Evolutionary conservation across 345 rosid species (phyloP).

Genomic region (Gossypium thurberi): DNA sequence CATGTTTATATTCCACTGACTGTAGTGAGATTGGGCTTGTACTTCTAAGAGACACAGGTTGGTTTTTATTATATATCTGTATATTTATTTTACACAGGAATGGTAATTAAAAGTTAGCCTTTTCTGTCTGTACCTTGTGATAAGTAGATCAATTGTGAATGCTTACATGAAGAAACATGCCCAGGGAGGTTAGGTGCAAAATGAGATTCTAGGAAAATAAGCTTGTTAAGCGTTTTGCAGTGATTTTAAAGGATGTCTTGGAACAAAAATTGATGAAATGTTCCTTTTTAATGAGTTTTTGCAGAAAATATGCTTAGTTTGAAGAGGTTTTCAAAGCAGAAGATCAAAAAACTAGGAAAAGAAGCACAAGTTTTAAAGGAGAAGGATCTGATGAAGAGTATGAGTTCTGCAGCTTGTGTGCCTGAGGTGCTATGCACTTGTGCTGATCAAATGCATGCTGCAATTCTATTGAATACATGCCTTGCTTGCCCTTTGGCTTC

Average conservation of each 20-base stretch:
- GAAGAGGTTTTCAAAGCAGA: constrained; percentile 80
- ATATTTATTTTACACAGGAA: not conserved
- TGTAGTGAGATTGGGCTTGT: constrained; percentile 88
- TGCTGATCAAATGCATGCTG: constrained; percentile 56
- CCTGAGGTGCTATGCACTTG: constrained; percentile 68
- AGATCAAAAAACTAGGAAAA: constrained; percentile 68
- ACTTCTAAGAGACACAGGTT: constrained; percentile 54
- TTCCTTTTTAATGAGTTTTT: constrained; percentile 10
- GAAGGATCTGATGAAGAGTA: constrained; percentile 63
- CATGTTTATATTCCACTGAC: constrained; percentile 68
- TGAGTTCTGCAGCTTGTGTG: constrained; percentile 51
- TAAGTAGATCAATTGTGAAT: not conserved
- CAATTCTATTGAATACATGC: constrained; percentile 56
- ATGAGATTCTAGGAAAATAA: not conserved
- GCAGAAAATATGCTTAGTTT: constrained; percentile 58
- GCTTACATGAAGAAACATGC: not conserved
- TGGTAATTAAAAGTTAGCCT: not conserved
- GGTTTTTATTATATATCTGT: constrained; percentile 10
- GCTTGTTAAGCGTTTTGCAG: not conserved
- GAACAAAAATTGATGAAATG: constrained; percentile 12
- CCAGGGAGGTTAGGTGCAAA: not conserved
- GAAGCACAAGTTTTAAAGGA: constrained; percentile 79
- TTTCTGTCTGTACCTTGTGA: not conserved
- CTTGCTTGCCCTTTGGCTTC: constrained; percentile 80
- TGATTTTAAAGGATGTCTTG: not conserved